Evolutionary conservation across 768 basidiomycete species (phyloP).

Genomic region (Lactarius akahatsu): DNA sequence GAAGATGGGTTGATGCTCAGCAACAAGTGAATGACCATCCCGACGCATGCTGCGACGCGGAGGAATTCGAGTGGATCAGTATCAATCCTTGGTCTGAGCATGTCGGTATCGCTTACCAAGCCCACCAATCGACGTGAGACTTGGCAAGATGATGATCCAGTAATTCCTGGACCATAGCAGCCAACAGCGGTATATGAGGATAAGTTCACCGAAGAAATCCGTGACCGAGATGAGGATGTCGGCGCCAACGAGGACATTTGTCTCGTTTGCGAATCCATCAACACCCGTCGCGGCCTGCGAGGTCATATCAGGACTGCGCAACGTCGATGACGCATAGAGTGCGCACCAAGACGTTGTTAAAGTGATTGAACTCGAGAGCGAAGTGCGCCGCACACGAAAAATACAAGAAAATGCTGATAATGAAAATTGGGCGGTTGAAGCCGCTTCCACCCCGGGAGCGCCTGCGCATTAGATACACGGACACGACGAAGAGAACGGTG

Average conservation of each 20-base stretch:
- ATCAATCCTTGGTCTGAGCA: not conserved
- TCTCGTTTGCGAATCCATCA: conserved; percentile 36
- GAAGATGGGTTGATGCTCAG: conserved; percentile 1
- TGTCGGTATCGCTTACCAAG: conserved; percentile 37
- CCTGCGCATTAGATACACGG: conserved; percentile 5
- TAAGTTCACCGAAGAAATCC: conserved; percentile 39
- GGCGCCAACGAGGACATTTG: conserved; percentile 34
- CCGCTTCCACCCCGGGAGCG: not conserved
- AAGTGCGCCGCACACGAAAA: conserved; percentile 13
- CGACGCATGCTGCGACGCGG: not conserved
- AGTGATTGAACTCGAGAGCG: conserved; percentile 40
- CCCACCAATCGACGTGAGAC: not conserved
- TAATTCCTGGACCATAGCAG: conserved; percentile 41
- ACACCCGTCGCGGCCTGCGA: conserved; percentile 35
- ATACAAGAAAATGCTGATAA: conserved; percentile 11
- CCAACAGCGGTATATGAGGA: conserved; percentile 46
- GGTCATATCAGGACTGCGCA: conserved; percentile 1
- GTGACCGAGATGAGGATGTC: conserved; percentile 40
- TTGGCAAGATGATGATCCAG: conserved; percentile 38
- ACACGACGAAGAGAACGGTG: conserved; percentile 9
- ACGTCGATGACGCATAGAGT: not conserved
- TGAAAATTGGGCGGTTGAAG: conserved; percentile 6
- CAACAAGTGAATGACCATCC: not conserved
- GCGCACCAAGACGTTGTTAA: conserved; percentile 37
- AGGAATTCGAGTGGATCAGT: not conserved